A percentile compares a stretch with the other conserved stretches of the same genome.
These are phyloP conservation scores for Dalechampia spathulata DNA, from an alignment of 441 rosid species.

Conservation along the genomic window DNA sequence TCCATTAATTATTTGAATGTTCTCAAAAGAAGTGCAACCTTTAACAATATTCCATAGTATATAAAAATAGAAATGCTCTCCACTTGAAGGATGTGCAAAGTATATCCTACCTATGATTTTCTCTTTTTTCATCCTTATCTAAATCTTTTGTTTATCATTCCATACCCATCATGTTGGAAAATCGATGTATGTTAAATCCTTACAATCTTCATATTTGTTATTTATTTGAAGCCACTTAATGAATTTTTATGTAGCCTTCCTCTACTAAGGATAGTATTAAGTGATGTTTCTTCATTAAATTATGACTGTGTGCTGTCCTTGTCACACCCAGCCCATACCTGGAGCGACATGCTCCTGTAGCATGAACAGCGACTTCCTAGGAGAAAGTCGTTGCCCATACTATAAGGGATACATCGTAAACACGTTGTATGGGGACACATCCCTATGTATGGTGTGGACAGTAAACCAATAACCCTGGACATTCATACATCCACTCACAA, in stretches of 20 bases:
- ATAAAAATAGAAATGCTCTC: neutral
- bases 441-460: too few relatives aligned
- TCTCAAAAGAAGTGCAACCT: too few relatives aligned
- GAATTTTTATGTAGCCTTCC: neutral
- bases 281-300: neutral
- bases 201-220: neutral
- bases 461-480: too few relatives aligned
- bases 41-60: too few relatives aligned
- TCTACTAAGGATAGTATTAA: neutral
- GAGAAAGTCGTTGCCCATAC: too few relatives aligned
- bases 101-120: neutral
- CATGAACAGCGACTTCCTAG: too few relatives aligned
- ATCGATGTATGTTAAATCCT: neutral
- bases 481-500: too few relatives aligned
- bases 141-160: neutral
- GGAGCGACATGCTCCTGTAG: too few relatives aligned
- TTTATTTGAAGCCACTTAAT: neutral
- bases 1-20: too few relatives aligned
- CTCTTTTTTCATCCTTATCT: neutral
- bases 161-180: neutral
- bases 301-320: conserved; percentile 4
- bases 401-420: too few relatives aligned
- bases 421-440: too few relatives aligned
- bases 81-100: neutral
- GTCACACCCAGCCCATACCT: too few relatives aligned